Base-by-base conservation (phyloP, 345 rosid genomes). In the Carallia brachiata region DNA sequence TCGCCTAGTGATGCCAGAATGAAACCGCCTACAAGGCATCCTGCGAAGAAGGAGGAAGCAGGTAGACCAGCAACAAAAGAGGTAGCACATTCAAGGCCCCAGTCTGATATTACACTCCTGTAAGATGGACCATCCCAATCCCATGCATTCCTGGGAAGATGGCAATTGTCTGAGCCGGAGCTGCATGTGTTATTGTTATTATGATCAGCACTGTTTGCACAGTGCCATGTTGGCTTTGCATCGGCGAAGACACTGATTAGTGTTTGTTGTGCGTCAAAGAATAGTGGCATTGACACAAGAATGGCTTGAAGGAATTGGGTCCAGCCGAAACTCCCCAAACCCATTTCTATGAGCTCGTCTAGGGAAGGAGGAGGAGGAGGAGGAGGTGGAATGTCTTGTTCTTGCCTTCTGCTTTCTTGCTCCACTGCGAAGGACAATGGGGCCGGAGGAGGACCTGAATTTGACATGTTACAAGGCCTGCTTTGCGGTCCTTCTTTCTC, bases 1-100 rank as follows among this genome's bases (percentile, higher is more conserved):
- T 83, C 85, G 6, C 79, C 80, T 2, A 85, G 68, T 16, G 76
- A 27, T 34, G 78, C 81, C 52, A 80, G 66, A 8, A 66, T 23
- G 2, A 80, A 17, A 8, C 83, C 83, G 39, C 88, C 83, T 1
- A 76, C 5, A 17, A 82, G 63, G 71, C 77, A 73, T 23, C 81
- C 81, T 40, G 69, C 15, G 63, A 72, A 69, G 77, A 68, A 77
- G 28, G 62, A 53, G 2, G 81, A 72, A 19, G 77, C 67, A 7
- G 81, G 81, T 15, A 60, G 70, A 36, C 74, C 68, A 7, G 67
- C 50, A 1, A 69, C 30, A 58, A 73, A 50, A 16, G 70, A 63
- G 70, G 40, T 44, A 10, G 62, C 54, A 66, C 81, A 72, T 44
- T 72, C 18, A 13, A 73, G 68, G 48, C 40, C 62, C 81, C 77